A percentile compares a stretch with the other conserved stretches of the same genome.
These are phyloP conservation scores for Luffa aegyptiaca DNA, from an alignment of 306 rosid genomes.

Conservation along the genomic window DNA sequence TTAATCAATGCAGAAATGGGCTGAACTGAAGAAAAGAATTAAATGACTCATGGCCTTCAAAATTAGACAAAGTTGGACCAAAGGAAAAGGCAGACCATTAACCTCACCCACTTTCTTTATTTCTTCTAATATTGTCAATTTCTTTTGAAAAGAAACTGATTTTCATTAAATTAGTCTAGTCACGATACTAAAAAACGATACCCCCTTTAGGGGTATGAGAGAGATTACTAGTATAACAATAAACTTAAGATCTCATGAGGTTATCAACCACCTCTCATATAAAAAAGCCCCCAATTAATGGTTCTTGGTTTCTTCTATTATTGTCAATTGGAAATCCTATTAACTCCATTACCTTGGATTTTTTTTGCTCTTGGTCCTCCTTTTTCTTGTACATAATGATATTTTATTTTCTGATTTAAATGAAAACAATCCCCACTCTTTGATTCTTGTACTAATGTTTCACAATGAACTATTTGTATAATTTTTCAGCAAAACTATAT, in stretches of 20 bases:
- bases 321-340: neutral
- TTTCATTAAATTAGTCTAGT: too few species aligned
- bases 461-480: neutral
- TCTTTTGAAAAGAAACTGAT: too few species aligned
- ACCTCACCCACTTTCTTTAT: neutral
- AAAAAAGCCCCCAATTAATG: neutral
- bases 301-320: neutral
- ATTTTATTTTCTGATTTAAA: neutral
- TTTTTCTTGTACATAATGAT: neutral
- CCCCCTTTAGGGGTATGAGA: neutral
- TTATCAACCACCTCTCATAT: neutral
- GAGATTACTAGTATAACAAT: neutral
- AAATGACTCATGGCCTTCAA: too few species aligned
- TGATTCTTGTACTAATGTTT: neutral
- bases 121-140: neutral
- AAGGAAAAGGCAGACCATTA: too few species aligned
- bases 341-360: neutral
- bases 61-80: too few species aligned
- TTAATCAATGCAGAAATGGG: too few species aligned
- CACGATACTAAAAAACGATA: too few species aligned
- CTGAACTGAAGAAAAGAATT: too few species aligned
- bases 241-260: neutral
- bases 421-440: neutral
- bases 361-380: neutral
- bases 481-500: conserved; percentile 43